Evolutionary conservation across 192 early-diverging fungal species (phyloP).

Genomic region (Martensiomyces pterosporus): DNA sequence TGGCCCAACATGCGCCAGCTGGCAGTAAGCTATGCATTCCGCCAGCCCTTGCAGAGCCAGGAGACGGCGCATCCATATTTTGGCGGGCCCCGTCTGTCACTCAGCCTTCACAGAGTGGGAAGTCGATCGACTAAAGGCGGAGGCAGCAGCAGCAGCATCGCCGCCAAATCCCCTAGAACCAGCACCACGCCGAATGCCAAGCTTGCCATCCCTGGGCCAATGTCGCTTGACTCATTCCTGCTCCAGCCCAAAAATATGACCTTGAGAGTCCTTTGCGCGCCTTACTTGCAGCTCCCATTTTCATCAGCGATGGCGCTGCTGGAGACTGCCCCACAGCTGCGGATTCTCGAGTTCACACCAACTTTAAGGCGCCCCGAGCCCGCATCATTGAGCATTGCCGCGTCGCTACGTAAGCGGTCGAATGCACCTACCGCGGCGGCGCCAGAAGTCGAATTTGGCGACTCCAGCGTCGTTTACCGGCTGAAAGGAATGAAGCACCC

Average conservation of each 20-base stretch:
- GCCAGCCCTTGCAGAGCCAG: slow-evolving; percentile 10
- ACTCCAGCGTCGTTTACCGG: slow-evolving; percentile 30
- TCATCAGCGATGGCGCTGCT: slow-evolving; percentile 22
- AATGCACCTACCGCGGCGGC: slow-evolving; percentile 12
- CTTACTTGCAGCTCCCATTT: slow-evolving; percentile 40
- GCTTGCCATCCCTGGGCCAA: slow-evolving; percentile 18
- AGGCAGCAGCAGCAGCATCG: too few relatives aligned
- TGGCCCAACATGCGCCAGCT: slow-evolving; percentile 42
- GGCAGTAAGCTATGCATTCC: slow-evolving; percentile 32
- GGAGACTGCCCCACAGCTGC: slow-evolving; percentile 29
- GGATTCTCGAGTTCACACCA: slow-evolving; percentile 32
- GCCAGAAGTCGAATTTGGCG: slow-evolving; percentile 37
- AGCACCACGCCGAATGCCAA: too few relatives aligned
- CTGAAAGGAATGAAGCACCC: slow-evolving; percentile 26
- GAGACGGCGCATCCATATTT: background rate
- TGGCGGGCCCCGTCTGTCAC: slow-evolving; percentile 22
- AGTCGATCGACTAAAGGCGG: too few relatives aligned
- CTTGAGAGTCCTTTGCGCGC: slow-evolving; percentile 29
- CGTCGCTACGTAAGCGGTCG: slow-evolving; percentile 35
- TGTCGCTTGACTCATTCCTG: slow-evolving; percentile 20
- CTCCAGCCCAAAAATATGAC: slow-evolving; percentile 16
- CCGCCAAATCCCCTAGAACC: too few relatives aligned
- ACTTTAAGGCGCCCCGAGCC: slow-evolving; percentile 14
- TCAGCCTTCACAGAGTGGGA: slow-evolving; percentile 16
- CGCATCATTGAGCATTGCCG: slow-evolving; percentile 9